Conservation (phyloP, 331 rosid genomes). For the Ulmus americana region DNA sequence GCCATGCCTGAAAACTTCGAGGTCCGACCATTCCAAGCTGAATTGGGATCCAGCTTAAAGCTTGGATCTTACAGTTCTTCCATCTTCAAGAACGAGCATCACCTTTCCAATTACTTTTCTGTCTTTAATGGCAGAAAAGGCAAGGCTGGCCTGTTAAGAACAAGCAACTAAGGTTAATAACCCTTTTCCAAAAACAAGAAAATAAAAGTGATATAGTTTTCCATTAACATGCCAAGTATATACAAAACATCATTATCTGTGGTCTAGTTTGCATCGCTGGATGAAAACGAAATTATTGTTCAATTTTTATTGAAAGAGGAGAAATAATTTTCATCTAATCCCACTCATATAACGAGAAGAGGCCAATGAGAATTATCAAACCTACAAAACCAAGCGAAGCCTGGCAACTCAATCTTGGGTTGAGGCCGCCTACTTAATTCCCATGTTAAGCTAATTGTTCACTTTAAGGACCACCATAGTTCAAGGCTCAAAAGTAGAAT, state of each 20-base stretch:
- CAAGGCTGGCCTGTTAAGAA: constrained; percentile 68
- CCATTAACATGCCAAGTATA: too few relatives aligned
- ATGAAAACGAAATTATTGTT: too few relatives aligned
- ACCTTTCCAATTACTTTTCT: constrained; percentile 86
- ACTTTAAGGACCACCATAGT: background rate
- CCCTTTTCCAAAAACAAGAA: too few relatives aligned
- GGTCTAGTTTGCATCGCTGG: too few relatives aligned
- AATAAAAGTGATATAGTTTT: background rate
- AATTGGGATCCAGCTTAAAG: constrained; percentile 31
- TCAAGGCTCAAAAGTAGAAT: background rate
- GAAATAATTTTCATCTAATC: too few relatives aligned
- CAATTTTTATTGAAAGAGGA: too few relatives aligned
- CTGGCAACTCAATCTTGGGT: background rate
- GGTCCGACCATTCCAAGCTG: constrained; percentile 12
- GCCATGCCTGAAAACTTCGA: background rate
- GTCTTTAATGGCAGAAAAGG: constrained; percentile 70
- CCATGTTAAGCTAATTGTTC: background rate
- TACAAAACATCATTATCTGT: too few relatives aligned
- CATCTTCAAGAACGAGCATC: constrained; percentile 58
- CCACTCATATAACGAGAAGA: too few relatives aligned
- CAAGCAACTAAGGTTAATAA: constrained; percentile 1
- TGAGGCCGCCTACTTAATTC: background rate
- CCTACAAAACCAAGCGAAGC: too few relatives aligned
- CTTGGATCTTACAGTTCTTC: constrained; percentile 44
- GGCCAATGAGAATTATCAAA: too few relatives aligned